Evolutionary conservation across 495 filamentous ascomycete genomes (phyloP), one percentile per base, ranked within the genome.

Genomic region (Penicillium coffeae): DNA sequence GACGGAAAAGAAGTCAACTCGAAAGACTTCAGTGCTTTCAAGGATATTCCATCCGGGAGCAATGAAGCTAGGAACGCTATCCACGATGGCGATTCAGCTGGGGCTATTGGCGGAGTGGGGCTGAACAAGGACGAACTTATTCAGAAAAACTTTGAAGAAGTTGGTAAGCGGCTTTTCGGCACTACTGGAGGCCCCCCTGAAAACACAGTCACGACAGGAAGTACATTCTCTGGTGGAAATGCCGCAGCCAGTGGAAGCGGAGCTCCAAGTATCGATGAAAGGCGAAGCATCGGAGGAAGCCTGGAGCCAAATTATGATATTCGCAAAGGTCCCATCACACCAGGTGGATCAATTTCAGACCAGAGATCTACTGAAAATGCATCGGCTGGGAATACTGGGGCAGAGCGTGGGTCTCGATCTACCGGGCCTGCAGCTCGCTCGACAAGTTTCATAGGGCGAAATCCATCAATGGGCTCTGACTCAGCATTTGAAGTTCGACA

Each of bases 281-380:
- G 22, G 2, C n/a, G 14, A 22, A 34, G 38, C 22, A 32, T 50
- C 27, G 3, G 3, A 16, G 48, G 58, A 46, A 21, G 5, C 15
- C 15, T 39, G 21, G 25, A 15, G 3, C 48, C 40, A 9, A 63
- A 63, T 14, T 35, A 58, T 15, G 60, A 63, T 44, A 63, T 63
- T 32, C 51, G 46, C 30, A 61, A 48, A 15, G 60, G 60, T 10
- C 60, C 60, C 10, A 58, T 63, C 22, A 43, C 49, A 3, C 42
- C 44, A 2, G 43, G 42, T 20, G 48, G 21, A 38, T 22, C 27
- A 3, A 30, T 10, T 2, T 16, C 18, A 14, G 48, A 46, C 38
- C 60, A 33, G 21, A 21, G 48, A 48, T 38, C 38, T 36, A 54
- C 42, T n/a, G 52, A 51, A 2, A 33, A 47, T 9, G 44, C 25